Percentiles rank a stretch among this genome's conserved stretches.
phyloP scores from a whole-genome alignment of 1,139 yeast genomes.

The Keqinozyma sinolaborantium region DNA sequence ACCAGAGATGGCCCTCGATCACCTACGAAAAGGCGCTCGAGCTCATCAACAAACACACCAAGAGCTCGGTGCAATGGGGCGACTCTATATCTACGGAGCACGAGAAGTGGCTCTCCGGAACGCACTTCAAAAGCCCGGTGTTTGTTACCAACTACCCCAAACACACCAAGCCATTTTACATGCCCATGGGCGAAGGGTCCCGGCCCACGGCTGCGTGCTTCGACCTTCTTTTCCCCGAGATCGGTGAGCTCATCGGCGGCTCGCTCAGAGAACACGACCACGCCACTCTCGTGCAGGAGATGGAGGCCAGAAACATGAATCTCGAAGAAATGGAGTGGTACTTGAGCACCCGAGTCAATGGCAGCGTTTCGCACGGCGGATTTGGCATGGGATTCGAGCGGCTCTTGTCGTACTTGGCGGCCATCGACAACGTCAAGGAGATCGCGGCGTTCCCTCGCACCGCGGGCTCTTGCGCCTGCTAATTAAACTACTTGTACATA shows the following conservation, averaged over 20 bases:
- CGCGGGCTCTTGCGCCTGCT: slow-evolving; percentile 35
- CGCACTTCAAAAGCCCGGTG: slow-evolving; percentile 67
- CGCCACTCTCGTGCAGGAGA: slow-evolving; percentile 43
- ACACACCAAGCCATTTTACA: slow-evolving; percentile 83
- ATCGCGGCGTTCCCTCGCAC: slow-evolving; percentile 76
- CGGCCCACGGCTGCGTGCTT: slow-evolving; percentile 79
- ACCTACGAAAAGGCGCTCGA: slow-evolving; percentile 75
- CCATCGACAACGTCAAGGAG: slow-evolving; percentile 77
- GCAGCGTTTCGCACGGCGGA: slow-evolving; percentile 93
- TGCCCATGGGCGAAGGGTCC: slow-evolving; percentile 50
- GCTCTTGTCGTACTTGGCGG: slow-evolving; percentile 66
- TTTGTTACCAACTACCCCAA: slow-evolving; percentile 89
- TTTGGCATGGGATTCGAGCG: slow-evolving; percentile 96
- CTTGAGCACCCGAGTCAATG: slow-evolving; percentile 65
- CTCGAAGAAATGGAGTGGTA: slow-evolving; percentile 75
- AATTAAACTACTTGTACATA: slow-evolving; percentile 2
- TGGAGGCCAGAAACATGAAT: slow-evolving; percentile 53
- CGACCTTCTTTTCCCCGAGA: slow-evolving; percentile 82
- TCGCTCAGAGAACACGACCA: slow-evolving; percentile 80
- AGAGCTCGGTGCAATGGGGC: slow-evolving; percentile 52
- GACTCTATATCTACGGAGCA: slow-evolving; percentile 77
- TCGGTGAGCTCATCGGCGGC: slow-evolving; percentile 98
- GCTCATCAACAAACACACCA: slow-evolving; percentile 23
- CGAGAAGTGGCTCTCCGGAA: slow-evolving; percentile 85
- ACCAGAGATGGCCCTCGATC: slow-evolving; percentile 61